Evolutionary conservation across 805 yeast genomes (phyloP), one percentile per base, ranked within the genome.

Genomic region (Isabelozyma heimii): DNA sequence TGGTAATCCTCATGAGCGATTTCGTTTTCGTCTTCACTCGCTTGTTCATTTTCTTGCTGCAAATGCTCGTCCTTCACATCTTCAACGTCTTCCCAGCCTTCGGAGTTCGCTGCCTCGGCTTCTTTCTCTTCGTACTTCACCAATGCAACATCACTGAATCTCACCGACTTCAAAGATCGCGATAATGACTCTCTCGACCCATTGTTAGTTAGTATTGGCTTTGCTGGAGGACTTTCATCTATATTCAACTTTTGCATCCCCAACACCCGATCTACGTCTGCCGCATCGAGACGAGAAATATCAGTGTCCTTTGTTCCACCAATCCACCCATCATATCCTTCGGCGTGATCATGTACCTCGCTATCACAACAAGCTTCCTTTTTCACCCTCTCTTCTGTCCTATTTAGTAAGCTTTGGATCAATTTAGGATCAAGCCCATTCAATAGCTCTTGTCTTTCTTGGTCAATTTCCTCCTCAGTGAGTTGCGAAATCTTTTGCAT

Each of bases 391-490:
- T 74, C 74, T 51, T 82, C 82, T 44, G 81, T 84, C 60, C 87
- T 75, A 30, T 75, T 69, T 56, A 87, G 60, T 38, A 88, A 62
- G 49, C 81, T 75, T 54, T 82, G 76, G 42, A 91, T 64, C 17
- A 90, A 74, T 47, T 75, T 75, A 0, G 96, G 95, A 63, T 88
- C 85, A 62, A 91, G 69, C 0, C 77, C 73, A n/a, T 75, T 75
- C 46, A 89, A 54, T 35, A 91, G 66, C 57, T 89, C 96, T 52
- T 80, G 79, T 53, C 81, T 76, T 54, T 89, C 92, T 42, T 72
- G 66, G 33, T 76, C 71, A 35, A 89, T 77, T 59, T 91, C 90
- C 14, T 80, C 85, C 1, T 73, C 76, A 2, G 85, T 71, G 91
- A 91, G 85, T 12, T 67, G 63, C 37, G 81, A 70, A 47, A 91